phyloP scores from a whole-genome alignment of 495 filamentous ascomycete species.

The Neurospora sp. region DNA sequence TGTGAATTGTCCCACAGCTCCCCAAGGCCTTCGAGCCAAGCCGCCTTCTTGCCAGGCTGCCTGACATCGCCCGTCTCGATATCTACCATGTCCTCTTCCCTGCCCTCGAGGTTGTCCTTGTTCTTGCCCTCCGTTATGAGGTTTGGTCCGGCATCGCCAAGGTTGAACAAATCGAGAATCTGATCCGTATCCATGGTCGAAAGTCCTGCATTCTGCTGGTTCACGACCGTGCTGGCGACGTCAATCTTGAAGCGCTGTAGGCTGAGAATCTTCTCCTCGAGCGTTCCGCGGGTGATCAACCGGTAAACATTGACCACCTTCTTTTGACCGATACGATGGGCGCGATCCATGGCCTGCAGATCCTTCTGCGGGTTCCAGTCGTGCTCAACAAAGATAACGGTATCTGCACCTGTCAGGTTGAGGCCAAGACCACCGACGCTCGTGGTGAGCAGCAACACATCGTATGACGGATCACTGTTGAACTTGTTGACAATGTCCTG shows the following conservation, averaged over 20 bases:
- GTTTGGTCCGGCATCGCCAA: constrained; percentile 65
- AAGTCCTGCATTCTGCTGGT: constrained; percentile 94
- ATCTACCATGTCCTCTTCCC: constrained; percentile 90
- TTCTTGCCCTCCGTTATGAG: constrained; percentile 46
- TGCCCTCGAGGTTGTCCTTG: constrained; percentile 41
- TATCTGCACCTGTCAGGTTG: constrained; percentile 94
- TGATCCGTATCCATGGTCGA: constrained; percentile 96
- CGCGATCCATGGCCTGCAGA: constrained; percentile 97
- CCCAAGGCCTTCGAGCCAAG: constrained; percentile 84
- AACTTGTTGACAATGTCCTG: constrained; percentile 98
- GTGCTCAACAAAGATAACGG: constrained; percentile 98
- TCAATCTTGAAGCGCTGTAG: constrained; percentile 99
- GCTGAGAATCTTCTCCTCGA: constrained; percentile 98
- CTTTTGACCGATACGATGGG: constrained; percentile 97
- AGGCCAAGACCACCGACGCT: constrained; percentile 89
- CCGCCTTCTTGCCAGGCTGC: constrained; percentile 91
- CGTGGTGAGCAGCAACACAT: constrained; percentile 85
- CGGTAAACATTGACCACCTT: constrained; percentile 99
- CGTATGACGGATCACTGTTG: constrained; percentile 93
- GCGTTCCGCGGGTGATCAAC: constrained; percentile 83
- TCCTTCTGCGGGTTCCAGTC: constrained; percentile 99
- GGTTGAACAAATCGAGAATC: constrained; percentile 90
- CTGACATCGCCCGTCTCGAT: constrained; percentile 81
- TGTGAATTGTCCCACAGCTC: constrained; percentile 94
- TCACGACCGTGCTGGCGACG: constrained; percentile 94